Base-by-base conservation (phyloP, 805 yeast genomes). In the Pichia occidentalis region DNA sequence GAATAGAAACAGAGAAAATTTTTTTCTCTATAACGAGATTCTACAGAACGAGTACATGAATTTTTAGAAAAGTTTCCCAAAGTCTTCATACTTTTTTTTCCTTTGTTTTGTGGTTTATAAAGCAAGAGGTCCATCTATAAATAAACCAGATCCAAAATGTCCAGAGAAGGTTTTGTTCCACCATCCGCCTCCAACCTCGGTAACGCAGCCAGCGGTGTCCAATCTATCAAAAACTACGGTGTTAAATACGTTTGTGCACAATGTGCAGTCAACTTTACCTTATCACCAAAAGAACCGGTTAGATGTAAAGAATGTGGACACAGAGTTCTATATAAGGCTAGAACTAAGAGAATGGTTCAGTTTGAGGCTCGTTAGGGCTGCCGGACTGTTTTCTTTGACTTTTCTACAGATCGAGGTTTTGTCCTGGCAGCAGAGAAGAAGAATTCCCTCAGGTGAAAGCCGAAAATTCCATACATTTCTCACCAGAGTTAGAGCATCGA, bases 261-360 rank as follows among this genome's bases (percentile, higher is more conserved):
- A 68, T 92, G 98, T 65, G 95, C 97, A 7, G 76, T 88, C 39
- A 79, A 81, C 38, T 82, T 88, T 51, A 77, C 95, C 3, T 74
- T 92, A 50, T 80, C 86, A 37, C 86, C 90, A 65, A 85, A 84
- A 51, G 98, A 92, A 61, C 95, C 97, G 22, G 95, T 92, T 48
- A 84, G 97, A 68, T 92, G 98, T 68, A 88, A 87, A 65, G 95
- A 88, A 52, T 92, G 98, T 65, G 98, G 98, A 47, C 97, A 92
- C 68, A 82, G 98, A 67, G 97, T 92, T 44, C 70, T 92, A 46
- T 85, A 90, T 70, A 92, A 92, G 70, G 95, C 96, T 45, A 82
- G 98, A 70, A 90, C 97, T 34, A 85, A 88, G 71, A 78, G 97
- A 70, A 85, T 90, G 95, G 94, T 82, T 37, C 88, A 82, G 63